Base-by-base conservation (phyloP, 306 rosid genomes). In the Malus orientalis region DNA sequence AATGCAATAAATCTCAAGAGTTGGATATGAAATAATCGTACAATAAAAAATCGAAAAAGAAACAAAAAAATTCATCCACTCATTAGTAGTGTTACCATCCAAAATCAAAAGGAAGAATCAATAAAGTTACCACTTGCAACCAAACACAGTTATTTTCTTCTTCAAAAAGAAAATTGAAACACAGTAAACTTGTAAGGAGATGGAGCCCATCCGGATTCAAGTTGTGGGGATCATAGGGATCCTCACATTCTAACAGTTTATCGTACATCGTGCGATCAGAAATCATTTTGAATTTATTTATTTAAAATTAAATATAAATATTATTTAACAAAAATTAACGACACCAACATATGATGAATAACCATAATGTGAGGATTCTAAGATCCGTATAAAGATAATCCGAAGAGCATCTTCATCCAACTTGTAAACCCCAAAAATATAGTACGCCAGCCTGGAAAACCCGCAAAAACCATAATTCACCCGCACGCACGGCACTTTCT, bases 401-500 rank as follows among this genome's bases (percentile, higher is more conserved):
- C 29, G 29, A 27, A 27, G 3, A 27, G 3, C 2, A 23, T 23
- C 25, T 23, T 27, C 29, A 2, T 27, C 3, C 3, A 57, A 57
- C 62, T 9, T n/a, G 29, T 9, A 57, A 57, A 22, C 45, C 11
- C 45, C 45, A 42, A 42, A 57, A 57, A 62, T 2, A n/a, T 14
- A 27, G 30, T 1, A 27, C 1, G 81, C 36, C 81, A 58, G 70
- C 68, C 78, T 70, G 72, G 74, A 51, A 54, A 80, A 74, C 62
- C 62, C 67, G 30, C 75, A 69, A 38, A 22, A 60, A 81, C 84
- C 75, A 83, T 84, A 83, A 77, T 81, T 83, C 44, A 80, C 72
- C 90, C 93, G 89, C 93, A 89, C 93, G 91, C 88, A 82, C 84
- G 88, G 89, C 72, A 64, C 58, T 78, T 75, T 49, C 54, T 49